Evolutionary conservation across 345 rosid species (phyloP).

Genomic region (Gossypium rotundifolium): DNA sequence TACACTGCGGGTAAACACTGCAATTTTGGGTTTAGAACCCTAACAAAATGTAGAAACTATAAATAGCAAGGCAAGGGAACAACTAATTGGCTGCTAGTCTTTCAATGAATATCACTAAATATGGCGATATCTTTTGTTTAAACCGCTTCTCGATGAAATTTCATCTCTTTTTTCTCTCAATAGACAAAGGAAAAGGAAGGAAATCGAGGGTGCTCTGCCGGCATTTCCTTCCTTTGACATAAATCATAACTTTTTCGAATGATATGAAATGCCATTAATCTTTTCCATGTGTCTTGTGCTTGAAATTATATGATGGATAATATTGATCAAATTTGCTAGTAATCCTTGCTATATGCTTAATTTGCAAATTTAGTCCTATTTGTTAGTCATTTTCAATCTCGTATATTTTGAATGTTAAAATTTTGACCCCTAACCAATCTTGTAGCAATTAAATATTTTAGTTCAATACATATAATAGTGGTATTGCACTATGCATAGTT

Average conservation of each 20-base stretch:
- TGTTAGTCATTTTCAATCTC: too few relatives aligned
- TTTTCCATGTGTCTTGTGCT: neutral
- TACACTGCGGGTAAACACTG: constrained; percentile 53
- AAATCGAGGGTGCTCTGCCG: constrained; percentile 1
- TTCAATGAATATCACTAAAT: constrained; percentile 29
- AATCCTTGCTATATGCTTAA: too few relatives aligned
- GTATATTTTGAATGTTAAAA: too few relatives aligned
- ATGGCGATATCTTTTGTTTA: constrained; percentile 62
- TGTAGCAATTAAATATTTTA: too few relatives aligned
- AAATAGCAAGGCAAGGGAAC: constrained; percentile 33
- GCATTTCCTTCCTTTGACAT: constrained; percentile 1
- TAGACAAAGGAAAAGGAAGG: constrained; percentile 24
- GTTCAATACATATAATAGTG: too few relatives aligned
- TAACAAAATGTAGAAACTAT: constrained; percentile 23
- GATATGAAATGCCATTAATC: neutral
- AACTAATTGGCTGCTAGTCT: constrained; percentile 43
- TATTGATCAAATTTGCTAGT: too few relatives aligned
- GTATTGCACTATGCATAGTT: too few relatives aligned
- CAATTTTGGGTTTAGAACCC: constrained; percentile 46
- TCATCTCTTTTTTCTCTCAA: constrained; percentile 33
- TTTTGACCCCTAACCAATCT: too few relatives aligned
- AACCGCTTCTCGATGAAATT: constrained; percentile 29
- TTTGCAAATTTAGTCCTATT: too few relatives aligned
- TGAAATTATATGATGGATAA: neutral
- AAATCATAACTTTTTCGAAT: neutral